phyloP scores from a whole-genome alignment of 805 yeast species.

The Wickerhamia fluorescens region DNA sequence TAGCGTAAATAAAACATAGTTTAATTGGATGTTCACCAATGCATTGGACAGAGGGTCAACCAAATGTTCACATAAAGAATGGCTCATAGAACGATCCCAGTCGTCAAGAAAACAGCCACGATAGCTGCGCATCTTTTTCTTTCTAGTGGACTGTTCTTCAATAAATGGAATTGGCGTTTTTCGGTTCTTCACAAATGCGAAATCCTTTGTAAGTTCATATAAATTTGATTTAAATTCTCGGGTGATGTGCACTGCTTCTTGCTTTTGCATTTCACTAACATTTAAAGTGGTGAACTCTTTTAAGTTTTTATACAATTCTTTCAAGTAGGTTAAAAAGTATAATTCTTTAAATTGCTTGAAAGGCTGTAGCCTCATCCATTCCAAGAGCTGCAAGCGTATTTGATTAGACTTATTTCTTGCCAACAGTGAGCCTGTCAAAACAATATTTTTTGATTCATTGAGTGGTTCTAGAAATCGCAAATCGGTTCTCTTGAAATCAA shows the following conservation, averaged over 20 bases:
- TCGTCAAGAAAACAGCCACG: constrained; percentile 20
- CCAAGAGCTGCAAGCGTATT: constrained; percentile 22
- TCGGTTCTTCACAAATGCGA: constrained; percentile 8
- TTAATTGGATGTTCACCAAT: constrained; percentile 29
- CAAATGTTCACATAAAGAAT: constrained; percentile 16
- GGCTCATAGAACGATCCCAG: constrained; percentile 26
- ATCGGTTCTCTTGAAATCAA: constrained; percentile 32
- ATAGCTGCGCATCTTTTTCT: too few species aligned
- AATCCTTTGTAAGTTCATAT: constrained; percentile 14
- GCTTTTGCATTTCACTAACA: constrained; percentile 9
- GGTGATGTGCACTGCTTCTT: constrained; percentile 13
- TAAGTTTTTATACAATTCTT: constrained; percentile 11
- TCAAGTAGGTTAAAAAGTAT: constrained; percentile 13
- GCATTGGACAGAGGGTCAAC: constrained; percentile 18
- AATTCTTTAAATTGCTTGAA: constrained; percentile 22
- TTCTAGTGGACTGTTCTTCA: too few species aligned
- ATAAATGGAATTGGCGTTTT: too few species aligned
- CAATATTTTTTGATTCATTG: constrained; percentile 3
- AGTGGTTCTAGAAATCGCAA: constrained; percentile 19
- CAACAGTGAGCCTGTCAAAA: constrained; percentile 10
- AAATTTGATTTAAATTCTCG: constrained; percentile 13
- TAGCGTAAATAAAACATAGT: constrained; percentile 29
- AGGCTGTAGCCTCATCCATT: constrained; percentile 34
- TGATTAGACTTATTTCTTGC: constrained; percentile 5
- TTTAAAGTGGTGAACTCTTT: constrained; percentile 9